Evolutionary conservation across 768 basidiomycete genomes (phyloP).

Genomic region (Tricholoma bakamatsutake): DNA sequence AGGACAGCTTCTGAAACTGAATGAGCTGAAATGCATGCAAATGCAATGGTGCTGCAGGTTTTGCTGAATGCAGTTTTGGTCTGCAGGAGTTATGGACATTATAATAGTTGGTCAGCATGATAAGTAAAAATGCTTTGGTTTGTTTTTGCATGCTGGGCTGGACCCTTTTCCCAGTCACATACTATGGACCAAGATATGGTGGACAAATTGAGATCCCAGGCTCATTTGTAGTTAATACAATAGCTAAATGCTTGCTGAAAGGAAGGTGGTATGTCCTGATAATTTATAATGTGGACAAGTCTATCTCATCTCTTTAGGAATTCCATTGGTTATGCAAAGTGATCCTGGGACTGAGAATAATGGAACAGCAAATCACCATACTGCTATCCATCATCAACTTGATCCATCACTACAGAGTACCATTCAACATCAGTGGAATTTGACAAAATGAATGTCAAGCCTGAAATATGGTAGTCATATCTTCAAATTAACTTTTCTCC

Average conservation of each 20-base stretch:
- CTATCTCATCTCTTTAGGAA: conserved; percentile 6
- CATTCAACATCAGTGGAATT: conserved; percentile 32
- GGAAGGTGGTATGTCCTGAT: not conserved
- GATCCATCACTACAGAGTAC: conserved; percentile 25
- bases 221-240: conserved; percentile 22
- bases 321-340: conserved; percentile 31
- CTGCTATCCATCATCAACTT: conserved; percentile 24
- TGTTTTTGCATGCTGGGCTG: conserved; percentile 23
- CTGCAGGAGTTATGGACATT: conserved; percentile 36
- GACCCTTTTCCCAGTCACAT: conserved; percentile 24
- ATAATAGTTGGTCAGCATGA: conserved; percentile 36
- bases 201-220: conserved; percentile 24
- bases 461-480: conserved; percentile 34
- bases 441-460: conserved; percentile 29
- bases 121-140: conserved; percentile 34
- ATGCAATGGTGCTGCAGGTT: conserved; percentile 15
- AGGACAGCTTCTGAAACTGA: not conserved
- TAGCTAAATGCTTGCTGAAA: conserved; percentile 17
- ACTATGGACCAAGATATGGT: conserved; percentile 28
- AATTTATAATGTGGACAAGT: not conserved
- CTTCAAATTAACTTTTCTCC: conserved; percentile 25
- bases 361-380: conserved; percentile 32
- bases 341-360: conserved; percentile 30
- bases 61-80: conserved; percentile 24
- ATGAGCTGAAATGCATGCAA: conserved; percentile 11